Conservation (phyloP, 2,329 filamentous ascomycete genomes). For the Cyphellophora europaea region DNA sequence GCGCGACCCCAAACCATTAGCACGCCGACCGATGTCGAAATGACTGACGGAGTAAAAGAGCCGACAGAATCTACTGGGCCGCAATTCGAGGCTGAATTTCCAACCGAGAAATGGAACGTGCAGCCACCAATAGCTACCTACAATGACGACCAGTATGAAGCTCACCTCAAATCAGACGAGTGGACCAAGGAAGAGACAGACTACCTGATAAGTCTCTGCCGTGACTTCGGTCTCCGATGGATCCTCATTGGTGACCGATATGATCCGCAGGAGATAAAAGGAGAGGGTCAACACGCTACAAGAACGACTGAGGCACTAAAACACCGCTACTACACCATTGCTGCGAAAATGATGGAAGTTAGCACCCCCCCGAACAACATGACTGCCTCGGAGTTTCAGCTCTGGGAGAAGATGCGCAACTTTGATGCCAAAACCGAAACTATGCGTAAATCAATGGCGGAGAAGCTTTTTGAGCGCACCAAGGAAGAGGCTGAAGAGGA, state of each 20-base stretch:
- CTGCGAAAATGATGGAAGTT: conserved; percentile 69
- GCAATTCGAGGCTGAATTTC: conserved; percentile 36
- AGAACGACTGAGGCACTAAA: conserved; percentile 87
- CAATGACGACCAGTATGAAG: conserved; percentile 76
- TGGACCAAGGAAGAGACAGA: conserved; percentile 94
- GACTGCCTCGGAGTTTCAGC: conserved; percentile 72
- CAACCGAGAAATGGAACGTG: conserved; percentile 83
- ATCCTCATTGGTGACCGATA: conserved; percentile 88
- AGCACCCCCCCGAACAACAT: conserved; percentile 76
- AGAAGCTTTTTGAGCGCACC: conserved; percentile 66
- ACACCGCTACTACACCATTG: conserved; percentile 78
- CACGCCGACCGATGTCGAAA: conserved; percentile 21
- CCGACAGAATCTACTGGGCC: conserved; percentile 24
- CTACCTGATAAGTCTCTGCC: conserved; percentile 67
- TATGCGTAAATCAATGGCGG: conserved; percentile 74
- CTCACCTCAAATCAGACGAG: conserved; percentile 60
- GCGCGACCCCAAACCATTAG: conserved; percentile 13
- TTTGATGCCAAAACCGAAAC: conserved; percentile 76
- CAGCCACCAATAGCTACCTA: conserved; percentile 70
- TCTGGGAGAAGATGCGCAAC: conserved; percentile 76
- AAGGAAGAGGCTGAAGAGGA: conserved; percentile 89
- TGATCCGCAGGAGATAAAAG: conserved; percentile 43
- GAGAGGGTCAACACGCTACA: conserved; percentile 31
- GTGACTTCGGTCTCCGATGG: conserved; percentile 82
- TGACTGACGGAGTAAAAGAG: conserved; percentile 21